phyloP scores from a whole-genome alignment of 2,329 filamentous ascomycete genomes.

The Phyllosticta paracitricarpa region DNA sequence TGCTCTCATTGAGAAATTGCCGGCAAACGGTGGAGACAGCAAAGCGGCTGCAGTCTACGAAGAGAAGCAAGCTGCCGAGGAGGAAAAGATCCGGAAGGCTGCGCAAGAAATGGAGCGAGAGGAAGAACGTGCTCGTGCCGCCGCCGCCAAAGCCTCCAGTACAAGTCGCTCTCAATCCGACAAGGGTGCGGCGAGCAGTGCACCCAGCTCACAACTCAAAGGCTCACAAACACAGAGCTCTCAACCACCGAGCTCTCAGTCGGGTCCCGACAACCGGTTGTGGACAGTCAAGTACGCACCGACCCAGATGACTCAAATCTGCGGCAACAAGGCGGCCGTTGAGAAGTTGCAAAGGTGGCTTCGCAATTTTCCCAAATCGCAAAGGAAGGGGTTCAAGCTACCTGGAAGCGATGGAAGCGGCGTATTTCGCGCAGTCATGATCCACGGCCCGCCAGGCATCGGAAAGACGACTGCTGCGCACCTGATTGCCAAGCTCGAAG shows the following conservation, averaged over 20 bases:
- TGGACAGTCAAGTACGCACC: constrained; percentile 97
- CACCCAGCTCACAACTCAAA: constrained; percentile 13
- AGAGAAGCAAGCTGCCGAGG: constrained; percentile 76
- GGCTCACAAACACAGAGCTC: constrained; percentile 24
- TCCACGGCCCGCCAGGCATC: constrained; percentile 90
- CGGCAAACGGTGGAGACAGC: constrained; percentile 76
- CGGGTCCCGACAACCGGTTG: constrained; percentile 36
- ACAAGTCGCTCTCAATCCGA: neutral
- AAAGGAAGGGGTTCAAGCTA: constrained; percentile 72
- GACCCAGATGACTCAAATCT: constrained; percentile 74
- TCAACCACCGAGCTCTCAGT: constrained; percentile 20
- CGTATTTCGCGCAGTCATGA: constrained; percentile 76
- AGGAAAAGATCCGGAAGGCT: constrained; percentile 69
- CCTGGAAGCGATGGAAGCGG: constrained; percentile 78
- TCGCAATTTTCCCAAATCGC: constrained; percentile 66
- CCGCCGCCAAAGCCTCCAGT: constrained; percentile 27
- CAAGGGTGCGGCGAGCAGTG: constrained; percentile 21
- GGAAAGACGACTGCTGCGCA: constrained; percentile 97
- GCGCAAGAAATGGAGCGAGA: constrained; percentile 79
- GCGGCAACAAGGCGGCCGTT: constrained; percentile 83
- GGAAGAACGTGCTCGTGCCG: constrained; percentile 48
- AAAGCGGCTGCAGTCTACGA: constrained; percentile 79
- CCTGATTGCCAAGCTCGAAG: constrained; percentile 82
- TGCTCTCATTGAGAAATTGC: constrained; percentile 68
- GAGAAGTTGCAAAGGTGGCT: constrained; percentile 88